A percentile compares a stretch with the other conserved stretches of the same genome.
These are phyloP conservation scores for Purpureocillium lavendulum DNA, from an alignment of 2,329 filamentous ascomycete species.

Conservation along the genomic window DNA sequence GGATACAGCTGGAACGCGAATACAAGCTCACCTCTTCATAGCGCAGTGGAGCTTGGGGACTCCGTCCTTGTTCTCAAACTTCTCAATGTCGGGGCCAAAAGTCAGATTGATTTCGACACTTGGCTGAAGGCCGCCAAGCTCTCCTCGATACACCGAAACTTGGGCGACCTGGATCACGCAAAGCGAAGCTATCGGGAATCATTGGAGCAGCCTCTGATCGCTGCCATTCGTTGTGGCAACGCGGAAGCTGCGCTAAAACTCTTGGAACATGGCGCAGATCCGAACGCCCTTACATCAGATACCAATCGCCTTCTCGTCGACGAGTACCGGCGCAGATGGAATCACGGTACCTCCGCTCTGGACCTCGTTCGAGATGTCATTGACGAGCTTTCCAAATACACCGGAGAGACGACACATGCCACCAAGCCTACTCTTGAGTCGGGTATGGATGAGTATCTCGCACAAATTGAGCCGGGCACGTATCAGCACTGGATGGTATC, in stretches of 20 bases:
- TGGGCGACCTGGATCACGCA: conserved; percentile 37
- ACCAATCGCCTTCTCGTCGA: conserved; percentile 27
- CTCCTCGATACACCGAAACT: conserved; percentile 24
- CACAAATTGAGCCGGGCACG: conserved; percentile 38
- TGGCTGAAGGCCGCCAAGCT: conserved; percentile 53
- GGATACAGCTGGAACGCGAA: conserved; percentile 22
- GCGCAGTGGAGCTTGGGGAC: conserved; percentile 48
- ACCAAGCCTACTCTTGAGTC: conserved; percentile 9
- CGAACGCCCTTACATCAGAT: conserved; percentile 45
- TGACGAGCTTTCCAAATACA: conserved; percentile 36
- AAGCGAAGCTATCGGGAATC: conserved; percentile 35
- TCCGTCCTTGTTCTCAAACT: conserved; percentile 47
- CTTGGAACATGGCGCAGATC: conserved; percentile 55
- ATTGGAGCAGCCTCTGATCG: conserved; percentile 57
- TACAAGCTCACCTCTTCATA: conserved; percentile 44
- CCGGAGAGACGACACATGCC: conserved; percentile 9
- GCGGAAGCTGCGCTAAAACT: conserved; percentile 46
- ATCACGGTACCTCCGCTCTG: conserved; percentile 41
- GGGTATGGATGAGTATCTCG: conserved; percentile 44
- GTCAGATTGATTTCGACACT: conserved; percentile 52
- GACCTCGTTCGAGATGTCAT: conserved; percentile 51
- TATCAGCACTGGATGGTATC: conserved; percentile 52
- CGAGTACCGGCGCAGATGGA: conserved; percentile 21
- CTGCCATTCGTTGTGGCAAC: conserved; percentile 40
- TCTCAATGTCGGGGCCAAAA: conserved; percentile 52